These are phyloP conservation scores for Backusella mclennaniae DNA, from an alignment of 192 early-diverging fungal genomes.

Conservation along the genomic window DNA sequence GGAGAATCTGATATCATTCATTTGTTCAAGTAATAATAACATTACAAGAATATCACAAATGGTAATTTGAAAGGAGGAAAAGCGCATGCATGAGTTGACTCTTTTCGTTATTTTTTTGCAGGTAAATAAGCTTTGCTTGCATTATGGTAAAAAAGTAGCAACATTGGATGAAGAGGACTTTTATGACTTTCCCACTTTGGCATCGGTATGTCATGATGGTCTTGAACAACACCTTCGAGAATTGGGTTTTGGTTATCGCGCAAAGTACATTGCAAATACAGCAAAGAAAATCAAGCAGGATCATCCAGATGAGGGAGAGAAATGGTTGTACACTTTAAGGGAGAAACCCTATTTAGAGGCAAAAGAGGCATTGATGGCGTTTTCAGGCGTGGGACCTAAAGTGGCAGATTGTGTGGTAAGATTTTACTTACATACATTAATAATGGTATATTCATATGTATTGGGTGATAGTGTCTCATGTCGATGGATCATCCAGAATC, in stretches of 20 bases:
- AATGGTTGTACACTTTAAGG: constrained; percentile 68
- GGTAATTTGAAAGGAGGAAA: constrained; percentile 40
- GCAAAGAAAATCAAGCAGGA: constrained; percentile 45
- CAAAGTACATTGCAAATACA: constrained; percentile 84
- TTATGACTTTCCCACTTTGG: constrained; percentile 70
- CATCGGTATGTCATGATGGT: constrained; percentile 47
- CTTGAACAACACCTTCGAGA: constrained; percentile 65
- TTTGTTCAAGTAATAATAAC: constrained; percentile 95
- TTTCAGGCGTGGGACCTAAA: constrained; percentile 90
- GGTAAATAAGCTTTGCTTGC: constrained; percentile 48
- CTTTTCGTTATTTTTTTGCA: not conserved
- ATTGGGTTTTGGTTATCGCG: constrained; percentile 94
- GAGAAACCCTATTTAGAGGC: constrained; percentile 52
- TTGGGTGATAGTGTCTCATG: constrained; percentile 64
- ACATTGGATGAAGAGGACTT: constrained; percentile 41
- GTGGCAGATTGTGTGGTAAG: constrained; percentile 93
- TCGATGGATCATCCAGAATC: constrained; percentile 79
- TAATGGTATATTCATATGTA: not conserved
- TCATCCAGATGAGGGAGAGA: constrained; percentile 45
- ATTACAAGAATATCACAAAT: constrained; percentile 86
- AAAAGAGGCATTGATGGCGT: constrained; percentile 59
- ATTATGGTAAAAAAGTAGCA: constrained; percentile 45
- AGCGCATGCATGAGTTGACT: constrained; percentile 30
- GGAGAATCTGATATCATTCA: constrained; percentile 89
- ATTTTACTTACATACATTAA: not conserved